Base-by-base conservation (phyloP, 2,329 filamentous ascomycete genomes). In the Amphichorda felina region DNA sequence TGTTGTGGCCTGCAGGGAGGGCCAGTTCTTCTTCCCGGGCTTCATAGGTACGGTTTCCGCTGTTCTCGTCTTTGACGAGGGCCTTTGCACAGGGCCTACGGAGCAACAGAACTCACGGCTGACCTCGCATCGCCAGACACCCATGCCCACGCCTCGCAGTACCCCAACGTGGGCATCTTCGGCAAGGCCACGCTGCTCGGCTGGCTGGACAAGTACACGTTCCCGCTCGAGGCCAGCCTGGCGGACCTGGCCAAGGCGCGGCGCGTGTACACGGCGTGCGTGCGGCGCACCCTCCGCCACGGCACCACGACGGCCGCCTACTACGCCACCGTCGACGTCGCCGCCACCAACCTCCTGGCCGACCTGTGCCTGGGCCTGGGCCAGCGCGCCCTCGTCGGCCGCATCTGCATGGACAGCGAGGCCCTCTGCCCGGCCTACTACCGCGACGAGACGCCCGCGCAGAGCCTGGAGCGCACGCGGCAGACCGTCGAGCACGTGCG, bases 241-340 rank as follows among this genome's bases (percentile, higher is more conserved):
- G 8, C 31, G 4, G 66, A 75, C 42, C 60, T 76, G 5, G 43
- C 60, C 37, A 76, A 73, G 49, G 86, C 87, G 1, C 66, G 65
- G 11, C 66, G 64, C 25, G 78, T 93, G 41, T 98, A 96, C 60
- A 70, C 71, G 17, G 79, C 81, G 39, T 81, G 84, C 43, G 74
- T 98, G 43, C 67, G 75, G 21, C 77, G 84, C 32, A 94, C 87
- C 0, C 72, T 98, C 9, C 72, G 84, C 16, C 78, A 95, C 53
- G 91, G 91, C 42, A 98, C 91, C 8, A 98, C 91, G 1, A 91
- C 84, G 9, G 87, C 87, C 5, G 75, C 85, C n/a, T 96, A 96
- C 68, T 96, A 83, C 56, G 89, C 89, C 39, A 96, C 91, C 18
- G 77, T 86, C 42, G 79, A 94, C 54, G 82, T 94, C 2, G 68